Percentiles rank a stretch among this genome's conserved stretches.
Conservation (phyloP, 2,329 filamentous ascomycete genomes). For the Neurospora crassa region DNA sequence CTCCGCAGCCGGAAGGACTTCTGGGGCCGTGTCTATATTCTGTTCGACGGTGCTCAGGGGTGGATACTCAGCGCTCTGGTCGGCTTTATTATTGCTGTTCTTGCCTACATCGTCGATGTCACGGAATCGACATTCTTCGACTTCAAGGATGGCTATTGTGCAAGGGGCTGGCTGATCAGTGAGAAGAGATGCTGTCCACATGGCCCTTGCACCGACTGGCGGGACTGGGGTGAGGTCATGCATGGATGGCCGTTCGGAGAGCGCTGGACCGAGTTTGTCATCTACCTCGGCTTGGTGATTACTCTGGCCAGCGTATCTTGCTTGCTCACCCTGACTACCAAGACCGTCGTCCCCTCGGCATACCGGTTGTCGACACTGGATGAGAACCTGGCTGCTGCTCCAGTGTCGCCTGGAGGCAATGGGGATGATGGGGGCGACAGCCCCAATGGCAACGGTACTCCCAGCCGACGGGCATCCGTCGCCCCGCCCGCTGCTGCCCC, state of each 20-base stretch:
- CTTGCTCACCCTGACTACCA: conserved; percentile 75
- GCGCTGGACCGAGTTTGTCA: conserved; percentile 63
- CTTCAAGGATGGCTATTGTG: conserved; percentile 82
- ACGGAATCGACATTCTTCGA: conserved; percentile 81
- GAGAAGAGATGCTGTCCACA: conserved; percentile 54
- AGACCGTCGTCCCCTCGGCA: conserved; percentile 84
- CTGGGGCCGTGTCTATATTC: conserved; percentile 64
- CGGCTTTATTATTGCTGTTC: conserved; percentile 70
- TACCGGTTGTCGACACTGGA: conserved; percentile 82
- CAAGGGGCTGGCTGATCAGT: conserved; percentile 59
- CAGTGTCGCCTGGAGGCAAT: conserved; percentile 30
- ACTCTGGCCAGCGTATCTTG: conserved; percentile 63
- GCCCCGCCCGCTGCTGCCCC: conserved; percentile 30
- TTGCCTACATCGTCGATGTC: conserved; percentile 85
- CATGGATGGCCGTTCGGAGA: conserved; percentile 34
- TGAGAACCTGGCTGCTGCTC: conserved; percentile 75
- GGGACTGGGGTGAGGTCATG: conserved; percentile 43
- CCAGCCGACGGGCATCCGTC: conserved; percentile 27
- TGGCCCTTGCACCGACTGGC: conserved; percentile 47
- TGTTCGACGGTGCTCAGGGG: conserved; percentile 82
- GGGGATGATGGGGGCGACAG: conserved; percentile 31
- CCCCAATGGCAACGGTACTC: conserved; percentile 18
- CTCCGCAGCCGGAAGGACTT: conserved; percentile 75
- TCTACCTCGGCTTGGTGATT: conserved; percentile 67
- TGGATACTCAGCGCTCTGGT: conserved; percentile 92